Conservation (phyloP, 257 asterid genomes). For the Agastache rugosa region DNA sequence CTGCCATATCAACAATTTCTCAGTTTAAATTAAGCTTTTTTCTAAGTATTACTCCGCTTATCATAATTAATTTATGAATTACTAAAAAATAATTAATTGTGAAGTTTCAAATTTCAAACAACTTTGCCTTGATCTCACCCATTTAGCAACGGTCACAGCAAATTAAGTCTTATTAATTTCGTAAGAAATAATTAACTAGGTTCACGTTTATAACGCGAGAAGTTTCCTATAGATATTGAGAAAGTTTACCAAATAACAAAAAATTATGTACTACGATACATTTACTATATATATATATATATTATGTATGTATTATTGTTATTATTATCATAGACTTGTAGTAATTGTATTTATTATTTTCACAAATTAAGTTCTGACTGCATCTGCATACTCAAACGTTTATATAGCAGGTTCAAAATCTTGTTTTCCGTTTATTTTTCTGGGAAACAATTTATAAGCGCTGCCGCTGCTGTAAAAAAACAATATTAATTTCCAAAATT, state of each 20-base stretch:
- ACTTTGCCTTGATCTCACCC: background rate
- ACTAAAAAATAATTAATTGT: background rate
- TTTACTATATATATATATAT: too few species aligned
- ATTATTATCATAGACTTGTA: background rate
- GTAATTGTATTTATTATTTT: background rate
- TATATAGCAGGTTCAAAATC: too few species aligned
- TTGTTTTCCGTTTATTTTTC: background rate
- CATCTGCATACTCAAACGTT: background rate
- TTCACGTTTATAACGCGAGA: background rate
- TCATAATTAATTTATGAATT: background rate
- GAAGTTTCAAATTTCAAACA: background rate
- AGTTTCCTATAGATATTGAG: background rate
- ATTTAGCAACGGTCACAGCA: background rate
- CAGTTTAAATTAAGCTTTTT: background rate
- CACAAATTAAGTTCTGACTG: background rate
- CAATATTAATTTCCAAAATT: background rate
- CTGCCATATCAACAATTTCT: background rate
- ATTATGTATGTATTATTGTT: background rate
- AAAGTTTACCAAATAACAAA: background rate
- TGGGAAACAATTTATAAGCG: background rate
- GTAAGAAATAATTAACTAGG: background rate
- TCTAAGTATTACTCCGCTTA: too few species aligned
- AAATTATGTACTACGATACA: background rate
- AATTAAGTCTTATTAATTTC: background rate
- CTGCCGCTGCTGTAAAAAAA: too few species aligned